phyloP scores from a whole-genome alignment of 768 basidiomycete species.

The Pleurotus eryngii region DNA sequence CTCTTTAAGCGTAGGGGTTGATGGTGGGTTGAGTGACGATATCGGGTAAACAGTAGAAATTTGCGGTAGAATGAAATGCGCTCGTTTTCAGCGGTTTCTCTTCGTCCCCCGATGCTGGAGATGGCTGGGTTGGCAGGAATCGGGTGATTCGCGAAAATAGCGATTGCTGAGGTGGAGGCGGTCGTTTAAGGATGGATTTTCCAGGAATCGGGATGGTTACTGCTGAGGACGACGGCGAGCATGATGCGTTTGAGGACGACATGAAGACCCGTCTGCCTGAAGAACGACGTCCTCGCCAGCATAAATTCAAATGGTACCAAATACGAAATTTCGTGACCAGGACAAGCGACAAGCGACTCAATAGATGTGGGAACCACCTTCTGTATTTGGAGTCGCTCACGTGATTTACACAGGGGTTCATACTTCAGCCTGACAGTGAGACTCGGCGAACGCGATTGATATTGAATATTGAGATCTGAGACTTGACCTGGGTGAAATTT shows the following conservation, averaged over 20 bases:
- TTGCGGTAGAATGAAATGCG: constrained; percentile 87
- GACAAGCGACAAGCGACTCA: no score
- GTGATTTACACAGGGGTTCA: no score
- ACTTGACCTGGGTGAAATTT: no score
- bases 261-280: not conserved
- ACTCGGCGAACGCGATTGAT: no score
- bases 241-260: constrained; percentile 43
- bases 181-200: constrained; percentile 78
- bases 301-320: no score
- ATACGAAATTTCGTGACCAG: no score
- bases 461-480: no score
- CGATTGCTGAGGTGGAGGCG: constrained; percentile 63
- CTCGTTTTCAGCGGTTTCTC: constrained; percentile 75
- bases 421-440: no score
- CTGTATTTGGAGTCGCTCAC: no score
- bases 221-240: constrained; percentile 74
- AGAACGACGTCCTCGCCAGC: no score
- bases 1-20: constrained; percentile 71
- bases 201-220: constrained; percentile 78
- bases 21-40: constrained; percentile 79
- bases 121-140: constrained; percentile 56
- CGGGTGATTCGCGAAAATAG: constrained; percentile 73
- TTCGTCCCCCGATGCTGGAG: constrained; percentile 35
- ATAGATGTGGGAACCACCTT: no score
- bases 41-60: constrained; percentile 91